Evolutionary conservation across 2,329 filamentous ascomycete genomes (phyloP), one percentile per base, ranked within the genome.

Genomic region (Sarocladium strictum): DNA sequence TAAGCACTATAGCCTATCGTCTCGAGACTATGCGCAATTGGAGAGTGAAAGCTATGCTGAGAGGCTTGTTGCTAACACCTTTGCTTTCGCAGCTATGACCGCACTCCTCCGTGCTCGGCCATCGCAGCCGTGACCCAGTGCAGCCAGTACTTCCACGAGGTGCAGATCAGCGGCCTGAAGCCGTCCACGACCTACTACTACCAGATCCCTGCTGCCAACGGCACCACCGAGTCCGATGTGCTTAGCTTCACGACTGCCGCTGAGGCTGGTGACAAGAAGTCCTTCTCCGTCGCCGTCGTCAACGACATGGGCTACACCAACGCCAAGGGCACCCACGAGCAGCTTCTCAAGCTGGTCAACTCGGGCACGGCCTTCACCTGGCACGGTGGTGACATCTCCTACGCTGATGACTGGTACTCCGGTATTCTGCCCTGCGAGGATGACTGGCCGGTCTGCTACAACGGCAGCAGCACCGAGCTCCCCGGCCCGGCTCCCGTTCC

Each of bases 121-220:
- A 59, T 76, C 49, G 12, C 5, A 23, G 68, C 63, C 7, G 67
- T 77, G 38, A 79, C 76, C 0, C 74, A 77, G 58, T 79, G 76
- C 67, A 75, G 70, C 55, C 70, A 79, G 60, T 77, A 70, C 66
- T 79, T 76, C 64, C 76, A 80, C 63, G 19, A 47, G 4, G 43
- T 47, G 12, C 43, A 47, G 43, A 47, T 84, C 32, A 67, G 68
- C 0, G 69, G 62, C 6, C 65, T 84, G 19, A 66, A 65, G 0
- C 73, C 80, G 0, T 78, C 75, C 1, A 81, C 79, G 1, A 80
- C 72, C 0, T 84, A 84, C 64, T 84, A 80, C 69, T 84, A 84
- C 69, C 73, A 80, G 67, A 81, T 83, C 43, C 17, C 43, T 17
- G 43, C 23, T 17, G 43, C 43, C 43, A 47, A 47, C 50, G 70